Conservation (phyloP, 202 grass and related monocot species). For the Eragrostis tef region DNA sequence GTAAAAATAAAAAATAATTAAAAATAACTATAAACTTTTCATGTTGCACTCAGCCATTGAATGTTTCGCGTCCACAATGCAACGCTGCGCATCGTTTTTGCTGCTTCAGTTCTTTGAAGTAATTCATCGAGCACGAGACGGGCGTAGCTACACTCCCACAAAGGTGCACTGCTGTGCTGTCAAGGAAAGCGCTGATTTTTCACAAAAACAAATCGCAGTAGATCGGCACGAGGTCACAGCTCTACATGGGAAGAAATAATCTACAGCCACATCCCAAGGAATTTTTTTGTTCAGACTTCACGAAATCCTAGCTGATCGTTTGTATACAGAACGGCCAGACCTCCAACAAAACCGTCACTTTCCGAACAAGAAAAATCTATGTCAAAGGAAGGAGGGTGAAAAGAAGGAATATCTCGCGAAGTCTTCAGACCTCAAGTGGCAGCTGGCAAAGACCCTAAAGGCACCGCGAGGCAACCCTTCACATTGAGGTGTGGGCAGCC, state of each 20-base stretch:
- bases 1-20: background rate
- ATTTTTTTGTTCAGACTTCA: background rate
- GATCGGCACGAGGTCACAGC: background rate
- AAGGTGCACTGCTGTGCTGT: too few species aligned
- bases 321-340: background rate
- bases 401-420: background rate
- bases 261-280: background rate
- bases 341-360: background rate
- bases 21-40: background rate
- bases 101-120: background rate
- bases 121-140: background rate
- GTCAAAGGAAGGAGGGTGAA: background rate
- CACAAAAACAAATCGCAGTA: background rate
- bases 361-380: background rate
- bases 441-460: background rate
- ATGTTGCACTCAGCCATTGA: background rate
- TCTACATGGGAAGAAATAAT: background rate
- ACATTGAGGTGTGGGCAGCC: background rate
- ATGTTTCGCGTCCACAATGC: background rate
- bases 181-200: background rate
- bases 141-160: background rate
- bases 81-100: background rate
- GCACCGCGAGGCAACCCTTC: background rate
- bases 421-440: background rate
- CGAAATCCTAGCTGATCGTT: background rate